phyloP scores from a whole-genome alignment of 2,329 filamentous ascomycete genomes.

The Peltaster fructicola region DNA sequence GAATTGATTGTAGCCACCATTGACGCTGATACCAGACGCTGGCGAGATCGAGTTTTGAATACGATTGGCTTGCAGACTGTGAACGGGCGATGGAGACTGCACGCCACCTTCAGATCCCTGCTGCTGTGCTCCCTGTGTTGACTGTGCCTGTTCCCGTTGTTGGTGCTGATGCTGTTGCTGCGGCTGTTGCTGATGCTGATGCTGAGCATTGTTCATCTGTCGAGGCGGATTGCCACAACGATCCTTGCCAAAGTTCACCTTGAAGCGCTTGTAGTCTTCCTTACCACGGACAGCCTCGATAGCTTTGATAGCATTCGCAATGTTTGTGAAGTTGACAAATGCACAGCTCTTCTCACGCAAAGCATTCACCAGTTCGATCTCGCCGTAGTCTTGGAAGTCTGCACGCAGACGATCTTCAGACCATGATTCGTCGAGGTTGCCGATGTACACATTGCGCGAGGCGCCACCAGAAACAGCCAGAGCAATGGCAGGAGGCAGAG shows the following conservation, averaged over 20 bases:
- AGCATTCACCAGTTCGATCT: slow-evolving; percentile 94
- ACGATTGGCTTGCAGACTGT: slow-evolving; percentile 37
- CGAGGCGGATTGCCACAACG: slow-evolving; percentile 91
- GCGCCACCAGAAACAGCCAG: slow-evolving; percentile 90
- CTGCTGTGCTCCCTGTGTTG: slow-evolving; percentile 33
- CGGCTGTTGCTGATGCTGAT: slow-evolving; percentile 47
- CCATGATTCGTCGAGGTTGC: slow-evolving; percentile 94
- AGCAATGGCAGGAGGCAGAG: slow-evolving; percentile 85
- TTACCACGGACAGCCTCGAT: slow-evolving; percentile 90
- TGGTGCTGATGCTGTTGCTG: slow-evolving; percentile 38
- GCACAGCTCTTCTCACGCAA: slow-evolving; percentile 97
- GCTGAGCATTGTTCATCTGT: slow-evolving; percentile 48
- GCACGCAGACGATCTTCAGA: slow-evolving; percentile 88
- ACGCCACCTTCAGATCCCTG: slow-evolving; percentile 29
- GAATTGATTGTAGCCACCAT: slow-evolving; percentile 42
- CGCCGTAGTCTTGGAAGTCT: slow-evolving; percentile 92
- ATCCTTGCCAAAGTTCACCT: slow-evolving; percentile 99
- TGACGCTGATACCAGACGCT: slow-evolving; percentile 35
- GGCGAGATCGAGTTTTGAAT: slow-evolving; percentile 44
- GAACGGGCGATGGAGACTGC: slow-evolving; percentile 38
- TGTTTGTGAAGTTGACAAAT: slow-evolving; percentile 99
- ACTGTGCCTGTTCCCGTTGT: slow-evolving; percentile 43
- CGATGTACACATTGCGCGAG: slow-evolving; percentile 96
- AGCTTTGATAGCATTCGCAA: slow-evolving; percentile 97
- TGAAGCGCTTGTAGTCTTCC: slow-evolving; percentile 95